Evolutionary conservation across 23 red algal species (phyloP), one percentile per base, ranked within the genome.

Genomic region (Gracilaria gracilis): DNA sequence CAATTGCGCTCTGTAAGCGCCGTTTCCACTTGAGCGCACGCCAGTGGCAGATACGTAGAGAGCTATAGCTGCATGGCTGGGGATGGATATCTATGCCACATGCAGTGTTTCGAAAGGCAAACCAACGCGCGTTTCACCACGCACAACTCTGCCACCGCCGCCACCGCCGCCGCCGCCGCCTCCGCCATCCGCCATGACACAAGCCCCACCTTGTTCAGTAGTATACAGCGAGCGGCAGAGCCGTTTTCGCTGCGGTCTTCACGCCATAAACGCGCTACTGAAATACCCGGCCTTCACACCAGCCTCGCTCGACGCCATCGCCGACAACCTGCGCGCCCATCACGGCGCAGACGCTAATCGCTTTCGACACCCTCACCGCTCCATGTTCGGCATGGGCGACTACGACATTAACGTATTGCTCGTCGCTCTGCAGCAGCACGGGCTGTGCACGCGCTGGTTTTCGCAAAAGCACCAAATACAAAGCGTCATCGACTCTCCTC

Each of bases 191-290:
- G 13, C 35, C 37, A 46, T 70, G 65, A 70, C 31, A 9, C 4
- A 33, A 36, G 9, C 17, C 14, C 69, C 35, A 46, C 7, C 69
- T 9, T 4, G 1, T 19, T 8, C 69, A 28, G 21, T 9, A 27
- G 79, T 91, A 4, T 91, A 91, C 80, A 80, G 74, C 79, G 89
- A 93, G 69, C 79, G 89, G 2, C 89, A 93, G 67, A 39, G 67
- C 29, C 89, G 81, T 39, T 75, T 61, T 34, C 89, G 89, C 48
- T 93, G 89, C 81, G 89, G 79, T 25, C 49, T 93, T 1, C 89
- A 93, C 80, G 89, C 89, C 40, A 50, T 80, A 0, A 93, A 93
- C 53, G 81, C 79, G 23, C 80, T 93, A 20, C 80, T 84, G 20
- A 53, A 75, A 47, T 25, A 67, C 28, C 69, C 66, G 0, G 53